phyloP scores from a whole-genome alignment of 2,329 filamentous ascomycete species.

The Alternaria dauci region DNA sequence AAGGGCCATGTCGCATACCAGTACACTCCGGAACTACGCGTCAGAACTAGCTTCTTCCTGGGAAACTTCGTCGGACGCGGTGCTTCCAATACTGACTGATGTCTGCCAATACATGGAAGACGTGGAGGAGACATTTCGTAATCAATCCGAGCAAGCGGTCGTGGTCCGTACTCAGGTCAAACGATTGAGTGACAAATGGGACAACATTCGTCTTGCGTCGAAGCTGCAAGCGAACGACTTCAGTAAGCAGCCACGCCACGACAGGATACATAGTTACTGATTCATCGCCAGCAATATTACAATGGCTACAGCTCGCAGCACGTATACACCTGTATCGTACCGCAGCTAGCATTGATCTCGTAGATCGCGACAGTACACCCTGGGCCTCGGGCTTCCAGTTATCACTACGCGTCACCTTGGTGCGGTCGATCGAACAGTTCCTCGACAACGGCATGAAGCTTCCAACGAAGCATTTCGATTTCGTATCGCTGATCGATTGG shows the following conservation, averaged over 20 bases:
- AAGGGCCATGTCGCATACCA: conserved; percentile 38
- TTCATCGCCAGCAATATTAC: conserved; percentile 35
- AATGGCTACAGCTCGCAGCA: conserved; percentile 45
- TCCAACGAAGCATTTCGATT: conserved; percentile 37
- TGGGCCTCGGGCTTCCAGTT: conserved; percentile 49
- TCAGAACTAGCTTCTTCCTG: conserved; percentile 42
- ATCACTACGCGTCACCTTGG: conserved; percentile 42
- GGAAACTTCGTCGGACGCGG: conserved; percentile 42
- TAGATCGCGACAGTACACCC: conserved; percentile 39
- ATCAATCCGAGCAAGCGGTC: conserved; percentile 38
- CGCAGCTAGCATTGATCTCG: conserved; percentile 38
- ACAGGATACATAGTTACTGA: conserved; percentile 17
- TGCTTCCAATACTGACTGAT: conserved; percentile 43
- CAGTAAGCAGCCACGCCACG: conserved; percentile 29
- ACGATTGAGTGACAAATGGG: conserved; percentile 46
- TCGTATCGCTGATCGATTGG: conserved; percentile 45
- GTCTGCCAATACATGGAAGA: conserved; percentile 49
- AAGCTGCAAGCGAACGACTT: conserved; percentile 43
- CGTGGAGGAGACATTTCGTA: conserved; percentile 44
- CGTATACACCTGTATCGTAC: conserved; percentile 41
- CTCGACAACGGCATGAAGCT: conserved; percentile 44
- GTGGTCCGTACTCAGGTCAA: conserved; percentile 45
- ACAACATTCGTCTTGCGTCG: conserved; percentile 39
- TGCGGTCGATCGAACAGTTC: conserved; percentile 46
- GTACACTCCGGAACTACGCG: conserved; percentile 41